These are phyloP conservation scores for Silybum marianum DNA, from an alignment of 129 eudicot genomes.

Conservation along the genomic window DNA sequence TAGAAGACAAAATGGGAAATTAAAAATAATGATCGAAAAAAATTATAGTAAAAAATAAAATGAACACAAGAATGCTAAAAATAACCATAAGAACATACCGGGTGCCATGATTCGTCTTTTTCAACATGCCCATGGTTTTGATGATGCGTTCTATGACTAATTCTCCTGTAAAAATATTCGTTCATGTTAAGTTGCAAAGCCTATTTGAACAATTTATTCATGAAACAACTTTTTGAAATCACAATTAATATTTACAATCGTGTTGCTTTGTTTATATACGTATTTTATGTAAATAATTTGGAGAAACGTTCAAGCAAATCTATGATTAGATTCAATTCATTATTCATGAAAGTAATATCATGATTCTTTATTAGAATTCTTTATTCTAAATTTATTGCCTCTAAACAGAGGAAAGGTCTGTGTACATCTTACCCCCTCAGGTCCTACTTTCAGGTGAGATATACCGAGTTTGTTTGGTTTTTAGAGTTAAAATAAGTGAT, in stretches of 20 bases:
- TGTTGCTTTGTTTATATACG: neutral
- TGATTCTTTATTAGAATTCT: neutral
- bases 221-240: neutral
- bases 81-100: constrained; percentile 40
- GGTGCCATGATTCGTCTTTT: constrained; percentile 64
- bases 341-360: neutral
- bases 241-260: neutral
- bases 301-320: neutral
- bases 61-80: neutral
- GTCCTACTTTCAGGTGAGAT: neutral
- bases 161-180: constrained; percentile 54
- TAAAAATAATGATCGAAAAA: neutral
- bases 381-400: neutral
- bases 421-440: neutral
- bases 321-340: neutral
- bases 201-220: neutral
- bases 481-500: neutral
- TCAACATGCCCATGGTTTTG: constrained; percentile 69
- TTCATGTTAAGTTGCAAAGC: neutral
- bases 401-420: neutral
- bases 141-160: constrained; percentile 69
- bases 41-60: neutral
- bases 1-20: neutral
- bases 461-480: neutral
- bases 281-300: neutral